A percentile compares a stretch with the other conserved stretches of the same genome.
Evolutionary conservation across 2,329 filamentous ascomycete species (phyloP).

Genomic region (Cytospora leucostoma): DNA sequence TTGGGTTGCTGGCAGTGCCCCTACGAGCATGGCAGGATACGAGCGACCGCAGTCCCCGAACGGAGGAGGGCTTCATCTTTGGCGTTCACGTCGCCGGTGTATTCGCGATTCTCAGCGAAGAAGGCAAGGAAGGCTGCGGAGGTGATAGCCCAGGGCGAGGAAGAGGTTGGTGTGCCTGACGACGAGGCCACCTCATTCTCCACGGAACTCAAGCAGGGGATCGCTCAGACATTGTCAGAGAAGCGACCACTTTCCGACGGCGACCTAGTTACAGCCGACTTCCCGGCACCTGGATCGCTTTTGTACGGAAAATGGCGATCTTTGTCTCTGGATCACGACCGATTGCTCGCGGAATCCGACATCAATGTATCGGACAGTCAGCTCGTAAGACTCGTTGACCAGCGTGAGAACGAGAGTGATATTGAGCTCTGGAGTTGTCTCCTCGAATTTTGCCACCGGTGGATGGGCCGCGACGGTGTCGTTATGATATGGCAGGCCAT

Average conservation of each 20-base stretch:
- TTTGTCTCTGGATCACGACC: constrained; percentile 33
- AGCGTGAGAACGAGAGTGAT: constrained; percentile 34
- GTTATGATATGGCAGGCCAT: constrained; percentile 35
- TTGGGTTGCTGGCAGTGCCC: not conserved
- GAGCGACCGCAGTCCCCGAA: too few relatives aligned
- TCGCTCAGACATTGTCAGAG: constrained; percentile 13
- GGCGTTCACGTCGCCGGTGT: constrained; percentile 10
- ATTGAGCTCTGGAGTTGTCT: constrained; percentile 38
- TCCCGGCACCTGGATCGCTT: constrained; percentile 22
- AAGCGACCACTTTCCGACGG: not conserved
- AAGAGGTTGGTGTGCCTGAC: constrained; percentile 7
- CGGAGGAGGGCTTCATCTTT: constrained; percentile 17
- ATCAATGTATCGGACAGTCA: constrained; percentile 13
- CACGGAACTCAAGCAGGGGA: constrained; percentile 19
- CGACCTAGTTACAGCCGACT: constrained; percentile 1
- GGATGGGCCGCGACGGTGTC: constrained; percentile 32
- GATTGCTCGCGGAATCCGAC: constrained; percentile 33
- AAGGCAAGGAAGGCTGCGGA: constrained; percentile 23
- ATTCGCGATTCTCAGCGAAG: constrained; percentile 4
- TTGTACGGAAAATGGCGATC: constrained; percentile 34
- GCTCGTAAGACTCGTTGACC: constrained; percentile 32
- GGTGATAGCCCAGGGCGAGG: constrained; percentile 17
- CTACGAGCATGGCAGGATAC: not conserved
- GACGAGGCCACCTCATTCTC: constrained; percentile 21
- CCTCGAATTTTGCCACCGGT: constrained; percentile 36